phyloP scores from a whole-genome alignment of 345 rosid genomes.

The Trapa bicornis region DNA sequence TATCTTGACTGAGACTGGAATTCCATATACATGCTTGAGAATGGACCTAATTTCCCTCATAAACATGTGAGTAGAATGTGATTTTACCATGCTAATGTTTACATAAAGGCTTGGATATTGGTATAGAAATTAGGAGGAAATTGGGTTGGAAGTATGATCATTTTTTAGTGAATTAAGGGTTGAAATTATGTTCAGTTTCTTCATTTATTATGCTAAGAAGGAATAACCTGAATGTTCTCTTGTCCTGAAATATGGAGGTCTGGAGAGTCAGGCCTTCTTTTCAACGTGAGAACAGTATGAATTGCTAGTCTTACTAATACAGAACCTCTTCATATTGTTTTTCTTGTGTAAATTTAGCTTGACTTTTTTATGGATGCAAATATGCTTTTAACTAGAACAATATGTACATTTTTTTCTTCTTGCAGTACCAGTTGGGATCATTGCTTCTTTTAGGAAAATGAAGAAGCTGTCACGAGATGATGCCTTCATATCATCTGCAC shows the following conservation, averaged over 20 bases:
- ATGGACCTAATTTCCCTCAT: background rate
- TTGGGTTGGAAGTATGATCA: background rate
- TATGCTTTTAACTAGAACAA: background rate
- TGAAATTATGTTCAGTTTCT: background rate
- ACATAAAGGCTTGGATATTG: background rate
- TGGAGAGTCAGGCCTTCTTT: background rate
- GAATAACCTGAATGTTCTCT: background rate
- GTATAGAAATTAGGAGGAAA: background rate
- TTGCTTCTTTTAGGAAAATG: constrained; percentile 68
- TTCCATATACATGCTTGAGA: background rate
- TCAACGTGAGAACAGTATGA: background rate
- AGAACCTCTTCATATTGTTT: background rate
- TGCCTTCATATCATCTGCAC: constrained; percentile 40
- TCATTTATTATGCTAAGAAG: background rate
- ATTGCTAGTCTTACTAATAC: background rate
- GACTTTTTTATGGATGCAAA: background rate
- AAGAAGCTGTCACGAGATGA: constrained; percentile 59
- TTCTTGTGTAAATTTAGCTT: background rate
- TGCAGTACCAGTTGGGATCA: constrained; percentile 68
- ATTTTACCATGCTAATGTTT: too few relatives aligned
- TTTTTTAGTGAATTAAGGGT: too few relatives aligned
- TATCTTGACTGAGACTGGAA: background rate
- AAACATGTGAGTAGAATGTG: background rate
- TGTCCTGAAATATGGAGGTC: background rate
- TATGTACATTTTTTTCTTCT: background rate